Percentiles rank a stretch among this genome's conserved stretches.
These are phyloP conservation scores for Crepidotus variabilis DNA, from an alignment of 768 basidiomycete genomes.

Conservation along the genomic window DNA sequence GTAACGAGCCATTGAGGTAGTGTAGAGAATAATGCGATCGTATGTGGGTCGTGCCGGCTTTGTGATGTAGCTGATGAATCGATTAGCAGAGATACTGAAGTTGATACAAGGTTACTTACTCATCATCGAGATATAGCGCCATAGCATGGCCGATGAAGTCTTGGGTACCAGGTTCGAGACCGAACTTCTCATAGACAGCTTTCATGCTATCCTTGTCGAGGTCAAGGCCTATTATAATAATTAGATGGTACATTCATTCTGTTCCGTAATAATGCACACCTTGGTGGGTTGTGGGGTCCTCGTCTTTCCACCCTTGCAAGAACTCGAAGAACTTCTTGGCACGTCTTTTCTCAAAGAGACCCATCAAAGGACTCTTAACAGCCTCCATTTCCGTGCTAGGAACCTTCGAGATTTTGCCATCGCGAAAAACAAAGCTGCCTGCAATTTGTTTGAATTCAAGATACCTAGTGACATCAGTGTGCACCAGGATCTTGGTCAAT, in stretches of 20 bases:
- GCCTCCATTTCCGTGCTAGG: conserved; percentile 98
- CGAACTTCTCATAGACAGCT: conserved; percentile 94
- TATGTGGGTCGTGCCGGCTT: conserved; percentile 89
- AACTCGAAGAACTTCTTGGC: conserved; percentile 99
- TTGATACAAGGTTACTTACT: conserved; percentile 51
- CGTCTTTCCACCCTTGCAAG: conserved; percentile 92
- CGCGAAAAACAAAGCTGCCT: conserved; percentile 95
- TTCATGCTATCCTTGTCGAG: conserved; percentile 93
- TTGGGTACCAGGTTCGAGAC: conserved; percentile 94
- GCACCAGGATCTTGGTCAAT: conserved; percentile 95
- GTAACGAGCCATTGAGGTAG: conserved; percentile 97
- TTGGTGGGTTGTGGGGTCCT: conserved; percentile 94
- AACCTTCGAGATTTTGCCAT: conserved; percentile 95
- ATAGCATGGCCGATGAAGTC: conserved; percentile 99
- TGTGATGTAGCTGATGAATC: conserved; percentile 72
- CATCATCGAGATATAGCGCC: conserved; percentile 97
- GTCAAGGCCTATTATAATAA: conserved; percentile 58
- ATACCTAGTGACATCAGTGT: conserved; percentile 98
- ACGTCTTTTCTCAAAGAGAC: conserved; percentile 96
- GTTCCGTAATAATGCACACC: conserved; percentile 40
- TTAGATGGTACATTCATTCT: neutral
- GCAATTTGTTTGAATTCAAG: conserved; percentile 99
- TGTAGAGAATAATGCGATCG: conserved; percentile 95
- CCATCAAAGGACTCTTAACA: conserved; percentile 92
- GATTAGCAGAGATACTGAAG: conserved; percentile 1